Conservation (phyloP, 2,329 filamentous ascomycete genomes). For the Neobulgaria alba region DNA sequence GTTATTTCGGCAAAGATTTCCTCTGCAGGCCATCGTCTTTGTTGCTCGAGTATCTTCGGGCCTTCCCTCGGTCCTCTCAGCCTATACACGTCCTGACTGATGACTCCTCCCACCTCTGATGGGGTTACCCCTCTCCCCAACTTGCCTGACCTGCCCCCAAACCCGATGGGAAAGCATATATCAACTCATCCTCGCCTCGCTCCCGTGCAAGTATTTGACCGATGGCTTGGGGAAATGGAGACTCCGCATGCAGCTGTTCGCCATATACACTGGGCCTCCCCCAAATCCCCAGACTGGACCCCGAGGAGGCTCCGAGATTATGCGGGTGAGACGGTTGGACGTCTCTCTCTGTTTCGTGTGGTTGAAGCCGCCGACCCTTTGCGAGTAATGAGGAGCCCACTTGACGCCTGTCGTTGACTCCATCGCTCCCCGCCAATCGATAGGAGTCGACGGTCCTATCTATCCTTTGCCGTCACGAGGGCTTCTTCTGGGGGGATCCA, state of each 20-base stretch:
- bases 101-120: background rate
- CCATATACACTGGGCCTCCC: background rate
- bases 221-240: background rate
- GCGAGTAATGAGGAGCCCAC: too few relatives aligned
- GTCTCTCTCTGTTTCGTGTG: background rate
- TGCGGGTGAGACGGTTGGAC: background rate
- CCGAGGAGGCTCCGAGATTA: background rate
- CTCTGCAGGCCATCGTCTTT: background rate
- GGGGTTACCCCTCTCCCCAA: too few relatives aligned
- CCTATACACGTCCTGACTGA: background rate
- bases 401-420: background rate
- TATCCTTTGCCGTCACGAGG: background rate
- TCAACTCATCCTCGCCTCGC: background rate
- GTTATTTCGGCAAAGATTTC: background rate
- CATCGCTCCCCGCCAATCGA: background rate
- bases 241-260: background rate
- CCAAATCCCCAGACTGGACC: background rate
- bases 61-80: background rate
- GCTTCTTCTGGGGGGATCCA: background rate
- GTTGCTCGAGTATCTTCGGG: background rate
- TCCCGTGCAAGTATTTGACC: background rate
- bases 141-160: too few relatives aligned
- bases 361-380: background rate
- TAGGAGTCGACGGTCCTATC: too few relatives aligned
- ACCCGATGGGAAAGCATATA: background rate